These are phyloP conservation scores for Cladosporium sp. DNA, from an alignment of 2,329 filamentous ascomycete species.

Conservation along the genomic window DNA sequence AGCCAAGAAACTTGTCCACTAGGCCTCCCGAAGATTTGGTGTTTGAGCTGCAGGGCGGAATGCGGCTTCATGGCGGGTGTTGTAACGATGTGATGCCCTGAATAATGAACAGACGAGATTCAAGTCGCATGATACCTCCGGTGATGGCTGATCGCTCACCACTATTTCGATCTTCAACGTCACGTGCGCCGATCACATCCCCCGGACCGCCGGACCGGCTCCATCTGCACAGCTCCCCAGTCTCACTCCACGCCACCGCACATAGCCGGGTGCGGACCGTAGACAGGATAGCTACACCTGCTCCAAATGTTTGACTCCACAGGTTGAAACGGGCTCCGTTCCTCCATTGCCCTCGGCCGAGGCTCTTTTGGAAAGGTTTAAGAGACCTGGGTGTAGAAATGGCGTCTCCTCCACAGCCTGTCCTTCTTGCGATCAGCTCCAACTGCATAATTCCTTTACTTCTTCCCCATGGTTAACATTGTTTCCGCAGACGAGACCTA, in stretches of 20 bases:
- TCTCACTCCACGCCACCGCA: not conserved
- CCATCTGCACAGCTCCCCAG: not conserved
- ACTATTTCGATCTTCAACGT: not conserved
- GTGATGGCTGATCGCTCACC: not conserved
- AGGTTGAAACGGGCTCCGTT: not conserved
- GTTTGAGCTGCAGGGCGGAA: too few relatives aligned
- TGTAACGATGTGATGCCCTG: too few relatives aligned
- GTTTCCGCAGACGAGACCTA: conserved; percentile 22
- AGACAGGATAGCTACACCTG: not conserved
- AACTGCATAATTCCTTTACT: not conserved
- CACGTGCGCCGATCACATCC: not conserved
- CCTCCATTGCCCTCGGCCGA: not conserved
- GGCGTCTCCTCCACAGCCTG: not conserved
- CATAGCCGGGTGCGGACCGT: not conserved
- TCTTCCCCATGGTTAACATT: not conserved
- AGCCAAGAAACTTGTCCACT: too few relatives aligned
- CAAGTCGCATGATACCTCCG: too few relatives aligned
- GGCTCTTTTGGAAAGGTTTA: not conserved
- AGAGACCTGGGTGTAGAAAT: not conserved
- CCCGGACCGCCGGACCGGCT: not conserved
- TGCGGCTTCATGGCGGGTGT: too few relatives aligned
- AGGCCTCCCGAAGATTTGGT: too few relatives aligned
- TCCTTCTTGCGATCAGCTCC: not conserved
- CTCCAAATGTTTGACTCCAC: not conserved
- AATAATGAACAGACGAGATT: too few relatives aligned